Base-by-base conservation (phyloP, 257 asterid species). In the Jacaranda copaia region DNA sequence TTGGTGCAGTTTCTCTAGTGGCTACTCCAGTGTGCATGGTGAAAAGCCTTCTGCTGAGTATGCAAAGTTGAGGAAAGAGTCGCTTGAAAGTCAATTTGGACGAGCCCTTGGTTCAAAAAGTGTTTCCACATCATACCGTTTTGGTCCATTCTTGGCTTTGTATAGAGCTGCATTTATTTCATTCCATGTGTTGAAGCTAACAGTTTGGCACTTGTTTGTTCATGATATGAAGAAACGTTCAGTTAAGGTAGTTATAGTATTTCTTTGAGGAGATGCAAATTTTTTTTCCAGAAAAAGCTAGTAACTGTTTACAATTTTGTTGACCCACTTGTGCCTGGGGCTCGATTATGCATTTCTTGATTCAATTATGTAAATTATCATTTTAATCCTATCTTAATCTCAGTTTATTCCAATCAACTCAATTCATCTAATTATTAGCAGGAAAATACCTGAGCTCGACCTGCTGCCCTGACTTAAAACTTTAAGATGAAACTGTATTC, bases 21-120 rank as follows among this genome's bases (percentile, higher is more conserved):
- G 86, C 61, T 88, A 87, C 77, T 89, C 99, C 74, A 95, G 99
- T 74, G 97, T 96, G 81, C 99, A 96, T 76, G 98, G 96, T 36
- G 99, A 90, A 80, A 85, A 86, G 78, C 98, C 97, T 64, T 88
- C 99, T 51, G 97, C 98, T 42, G 98, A 91, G 90, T 96, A 96
- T 85, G 99, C 99, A 8, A 93, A 84, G 84, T 73, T 85, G 88
- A 90, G 98, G 91, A 93, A 96, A 87, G 97, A 91, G 82, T 85
- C 91, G 3, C 89, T 96, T 15, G 98, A 93, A 81, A 88, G 78
- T 74, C 84, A 91, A 84, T 96, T 96, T 72, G 99, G 98, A 39
- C 89, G 79, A 60, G 79, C 84, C 2, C 92, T 96, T 72, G 95
- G 92, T 66, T 85, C 97, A 16, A 89, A 71, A 84, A 91, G 89